Evolutionary conservation across 1,284 basidiomycete species (phyloP), one percentile per base, ranked within the genome.

Genomic region (Boletus hoseneyae): DNA sequence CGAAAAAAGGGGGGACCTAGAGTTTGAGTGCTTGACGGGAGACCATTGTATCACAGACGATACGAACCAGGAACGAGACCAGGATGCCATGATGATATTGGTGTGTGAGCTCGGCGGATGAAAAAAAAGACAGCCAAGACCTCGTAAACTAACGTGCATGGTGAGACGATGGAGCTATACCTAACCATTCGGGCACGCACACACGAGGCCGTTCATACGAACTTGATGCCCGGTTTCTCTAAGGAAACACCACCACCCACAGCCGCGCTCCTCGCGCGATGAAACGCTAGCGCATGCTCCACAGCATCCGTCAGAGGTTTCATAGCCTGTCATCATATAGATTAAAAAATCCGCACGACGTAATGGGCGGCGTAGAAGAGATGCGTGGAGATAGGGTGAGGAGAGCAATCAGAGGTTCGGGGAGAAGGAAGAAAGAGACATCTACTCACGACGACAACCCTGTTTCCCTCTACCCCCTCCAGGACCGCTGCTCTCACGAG

Each of bases 261-360:
- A 6, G 34, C 60, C 56, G 42, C 62, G 61, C 33, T 57, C 56
- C 50, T 66, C 6, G 56, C 44, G 34, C 60, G 76, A 66, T 85
- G 78, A 62, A 83, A 84, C 44, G 73, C 71, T 42, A 93, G 68
- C 9, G 92, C 93, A 56, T 85, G 84, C 30, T 88, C 79, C 15
- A 91, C 90, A 10, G 91, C 89, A 51, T 83, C 79, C 40, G 91
- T 65, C 15, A 90, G 75, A 4, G 91, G 90, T 65, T 84, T 83
- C 78, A 95, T 82, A 0, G 87, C 91, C 88, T 93, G 55, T 16
- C 5, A 29, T 16, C 6, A 6, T 6, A 25, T 25, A 25, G 23
- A 25, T 25, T 25, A 25, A 25, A 25, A 25, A 25, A 7, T 2
- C 7, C 23, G 7, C 23, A 8, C 23, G 23, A 25, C 6, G 23